Conservation (phyloP, 208 protist species). For the Balamuthia mandrillaris region DNA sequence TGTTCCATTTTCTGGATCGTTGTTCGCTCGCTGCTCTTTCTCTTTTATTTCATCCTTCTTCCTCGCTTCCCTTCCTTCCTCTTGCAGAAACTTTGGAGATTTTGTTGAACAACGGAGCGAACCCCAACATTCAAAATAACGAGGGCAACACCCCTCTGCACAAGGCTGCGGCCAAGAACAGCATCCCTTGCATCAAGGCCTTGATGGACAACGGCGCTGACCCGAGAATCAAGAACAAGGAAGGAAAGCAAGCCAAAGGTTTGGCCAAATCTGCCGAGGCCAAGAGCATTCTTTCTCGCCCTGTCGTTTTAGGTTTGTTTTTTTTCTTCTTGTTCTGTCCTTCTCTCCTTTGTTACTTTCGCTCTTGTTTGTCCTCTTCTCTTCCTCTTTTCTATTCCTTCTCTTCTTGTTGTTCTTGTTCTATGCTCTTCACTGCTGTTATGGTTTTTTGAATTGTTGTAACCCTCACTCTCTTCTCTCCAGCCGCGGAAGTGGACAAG, state of each 20-base stretch:
- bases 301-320: background rate
- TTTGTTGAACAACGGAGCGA: background rate
- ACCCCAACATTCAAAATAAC: conserved; percentile 24
- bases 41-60: too few relatives aligned
- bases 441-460: background rate
- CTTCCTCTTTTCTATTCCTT: background rate
- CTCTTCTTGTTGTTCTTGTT: background rate
- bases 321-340: background rate
- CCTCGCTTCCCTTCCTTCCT: too few relatives aligned
- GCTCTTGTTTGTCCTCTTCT: too few relatives aligned
- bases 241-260: background rate
- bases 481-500: conserved; percentile 23
- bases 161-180: conserved; percentile 30
- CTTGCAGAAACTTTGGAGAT: conserved; percentile 16
- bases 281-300: background rate
- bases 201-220: conserved; percentile 23
- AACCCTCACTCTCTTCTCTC: background rate
- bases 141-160: conserved; percentile 5
- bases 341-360: background rate
- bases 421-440: background rate
- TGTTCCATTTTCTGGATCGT: too few relatives aligned
- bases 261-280: conserved; percentile 24
- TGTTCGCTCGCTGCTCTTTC: too few relatives aligned
- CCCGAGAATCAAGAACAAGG: conserved; percentile 6
- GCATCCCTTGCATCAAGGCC: conserved; percentile 9